A percentile compares a stretch with the other conserved stretches of the same genome.
These are phyloP conservation scores for Ampelocalamus luodianensis DNA, from an alignment of 176 grass and related monocot species.

Conservation along the genomic window DNA sequence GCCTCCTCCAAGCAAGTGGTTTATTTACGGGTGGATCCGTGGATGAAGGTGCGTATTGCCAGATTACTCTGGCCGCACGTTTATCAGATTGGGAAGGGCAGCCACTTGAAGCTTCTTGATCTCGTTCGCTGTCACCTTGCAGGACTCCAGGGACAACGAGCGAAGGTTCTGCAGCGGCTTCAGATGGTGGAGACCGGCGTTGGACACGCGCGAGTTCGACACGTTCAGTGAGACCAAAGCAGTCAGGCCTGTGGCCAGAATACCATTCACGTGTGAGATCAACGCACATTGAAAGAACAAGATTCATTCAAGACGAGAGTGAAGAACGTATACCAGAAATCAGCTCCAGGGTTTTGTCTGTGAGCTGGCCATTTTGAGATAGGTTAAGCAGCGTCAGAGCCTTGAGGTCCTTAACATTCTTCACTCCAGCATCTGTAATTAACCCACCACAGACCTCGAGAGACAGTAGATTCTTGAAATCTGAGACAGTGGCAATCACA, in stretches of 20 bases:
- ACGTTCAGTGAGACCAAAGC: constrained; percentile 77
- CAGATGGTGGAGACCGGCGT: constrained; percentile 78
- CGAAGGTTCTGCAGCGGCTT: constrained; percentile 75
- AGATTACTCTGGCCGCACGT: constrained; percentile 64
- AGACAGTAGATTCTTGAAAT: constrained; percentile 86
- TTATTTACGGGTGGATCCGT: constrained; percentile 28
- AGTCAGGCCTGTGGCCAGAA: constrained; percentile 67
- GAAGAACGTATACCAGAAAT: constrained; percentile 59
- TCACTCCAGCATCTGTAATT: constrained; percentile 83
- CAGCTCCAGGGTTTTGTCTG: constrained; percentile 82
- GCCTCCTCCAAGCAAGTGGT: constrained; percentile 22
- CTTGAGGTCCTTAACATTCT: constrained; percentile 94
- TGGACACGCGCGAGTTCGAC: constrained; percentile 78
- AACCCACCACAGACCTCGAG: constrained; percentile 88
- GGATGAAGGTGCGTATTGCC: neutral
- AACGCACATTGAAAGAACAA: neutral
- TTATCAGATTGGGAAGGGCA: constrained; percentile 82
- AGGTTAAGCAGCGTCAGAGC: constrained; percentile 79
- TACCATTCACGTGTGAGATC: neutral
- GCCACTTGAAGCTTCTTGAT: constrained; percentile 81
- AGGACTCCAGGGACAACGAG: constrained; percentile 78
- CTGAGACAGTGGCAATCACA: constrained; percentile 43
- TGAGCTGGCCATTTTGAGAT: constrained; percentile 83
- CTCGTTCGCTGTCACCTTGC: constrained; percentile 80
- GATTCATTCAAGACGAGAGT: neutral